Evolutionary conservation across 169 alveolate genomes (phyloP).

Genomic region (Plasmodium falciparum): DNA sequence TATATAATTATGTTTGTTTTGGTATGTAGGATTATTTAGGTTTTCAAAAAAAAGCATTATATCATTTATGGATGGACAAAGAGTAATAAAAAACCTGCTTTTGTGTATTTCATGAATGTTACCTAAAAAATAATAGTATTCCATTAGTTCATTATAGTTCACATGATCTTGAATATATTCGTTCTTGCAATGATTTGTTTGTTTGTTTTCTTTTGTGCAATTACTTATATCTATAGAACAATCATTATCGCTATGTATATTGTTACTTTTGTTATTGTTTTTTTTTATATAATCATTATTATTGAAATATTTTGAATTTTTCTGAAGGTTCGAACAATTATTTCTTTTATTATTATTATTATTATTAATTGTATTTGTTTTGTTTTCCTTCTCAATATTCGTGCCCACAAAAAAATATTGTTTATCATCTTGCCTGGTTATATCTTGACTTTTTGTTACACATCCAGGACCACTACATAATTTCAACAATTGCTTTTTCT

Average conservation of each 20-base stretch:
- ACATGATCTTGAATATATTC: too few relatives aligned
- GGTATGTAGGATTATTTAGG: neutral
- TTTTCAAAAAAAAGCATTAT: slow-evolving; percentile 49
- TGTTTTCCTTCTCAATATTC: neutral
- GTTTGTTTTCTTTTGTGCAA: neutral
- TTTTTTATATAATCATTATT: neutral
- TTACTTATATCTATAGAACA: neutral
- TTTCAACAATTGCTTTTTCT: slow-evolving; percentile 35
- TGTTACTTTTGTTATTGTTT: neutral
- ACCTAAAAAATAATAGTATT: slow-evolving; percentile 14
- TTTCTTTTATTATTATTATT: neutral
- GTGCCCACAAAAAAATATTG: slow-evolving; percentile 2
- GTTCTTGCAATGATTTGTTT: neutral
- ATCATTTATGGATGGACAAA: slow-evolving; percentile 33
- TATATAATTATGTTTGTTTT: slow-evolving; percentile 1
- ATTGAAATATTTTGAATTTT: neutral
- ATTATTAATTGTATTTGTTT: neutral
- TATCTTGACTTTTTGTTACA: slow-evolving; percentile 76
- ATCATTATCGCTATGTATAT: neutral
- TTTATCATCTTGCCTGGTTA: slow-evolving; percentile 51
- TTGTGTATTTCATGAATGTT: slow-evolving; percentile 23
- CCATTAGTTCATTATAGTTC: too few relatives aligned
- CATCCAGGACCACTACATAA: slow-evolving; percentile 80
- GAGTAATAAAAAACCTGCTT: slow-evolving; percentile 43
- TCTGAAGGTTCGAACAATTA: neutral